phyloP scores from a whole-genome alignment of 2,329 filamentous ascomycete species.

The Fusarium musae region DNA sequence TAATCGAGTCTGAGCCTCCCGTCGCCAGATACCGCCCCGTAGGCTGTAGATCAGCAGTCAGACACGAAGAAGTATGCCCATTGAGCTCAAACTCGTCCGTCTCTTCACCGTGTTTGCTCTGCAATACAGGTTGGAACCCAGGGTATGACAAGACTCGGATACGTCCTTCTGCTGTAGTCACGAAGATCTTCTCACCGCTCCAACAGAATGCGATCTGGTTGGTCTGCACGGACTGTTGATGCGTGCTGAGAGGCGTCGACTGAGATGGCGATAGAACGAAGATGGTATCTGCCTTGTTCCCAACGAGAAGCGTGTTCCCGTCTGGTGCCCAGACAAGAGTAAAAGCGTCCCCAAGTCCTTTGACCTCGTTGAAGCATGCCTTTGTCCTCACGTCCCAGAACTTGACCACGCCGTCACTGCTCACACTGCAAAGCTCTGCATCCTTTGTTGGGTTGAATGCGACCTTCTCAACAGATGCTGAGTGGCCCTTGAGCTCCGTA shows the following conservation, averaged over 20 bases:
- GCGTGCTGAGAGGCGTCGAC: conserved; percentile 64
- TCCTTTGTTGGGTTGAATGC: conserved; percentile 83
- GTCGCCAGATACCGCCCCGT: conserved; percentile 78
- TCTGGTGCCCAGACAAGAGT: conserved; percentile 80
- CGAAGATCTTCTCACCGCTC: conserved; percentile 75
- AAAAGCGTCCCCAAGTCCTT: conserved; percentile 73
- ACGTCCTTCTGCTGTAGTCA: conserved; percentile 76
- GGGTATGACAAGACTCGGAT: conserved; percentile 78
- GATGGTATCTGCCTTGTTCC: conserved; percentile 75
- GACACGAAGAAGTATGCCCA: conserved; percentile 79
- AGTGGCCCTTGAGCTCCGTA: conserved; percentile 78
- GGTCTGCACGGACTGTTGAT: conserved; percentile 72
- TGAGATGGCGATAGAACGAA: conserved; percentile 71
- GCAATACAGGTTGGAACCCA: conserved; percentile 65
- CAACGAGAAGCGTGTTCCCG: conserved; percentile 75
- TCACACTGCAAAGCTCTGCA: conserved; percentile 79
- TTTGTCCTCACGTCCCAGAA: conserved; percentile 85
- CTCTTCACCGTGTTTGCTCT: conserved; percentile 58
- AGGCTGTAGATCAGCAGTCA: conserved; percentile 76
- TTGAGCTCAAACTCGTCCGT: conserved; percentile 69
- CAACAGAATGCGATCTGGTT: conserved; percentile 82
- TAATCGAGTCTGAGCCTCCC: conserved; percentile 79
- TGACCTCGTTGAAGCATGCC: conserved; percentile 75
- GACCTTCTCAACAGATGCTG: conserved; percentile 75
- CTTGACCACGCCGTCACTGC: conserved; percentile 77